phyloP scores from a whole-genome alignment of 2,329 filamentous ascomycete genomes.

The Clarireedia paspali region DNA sequence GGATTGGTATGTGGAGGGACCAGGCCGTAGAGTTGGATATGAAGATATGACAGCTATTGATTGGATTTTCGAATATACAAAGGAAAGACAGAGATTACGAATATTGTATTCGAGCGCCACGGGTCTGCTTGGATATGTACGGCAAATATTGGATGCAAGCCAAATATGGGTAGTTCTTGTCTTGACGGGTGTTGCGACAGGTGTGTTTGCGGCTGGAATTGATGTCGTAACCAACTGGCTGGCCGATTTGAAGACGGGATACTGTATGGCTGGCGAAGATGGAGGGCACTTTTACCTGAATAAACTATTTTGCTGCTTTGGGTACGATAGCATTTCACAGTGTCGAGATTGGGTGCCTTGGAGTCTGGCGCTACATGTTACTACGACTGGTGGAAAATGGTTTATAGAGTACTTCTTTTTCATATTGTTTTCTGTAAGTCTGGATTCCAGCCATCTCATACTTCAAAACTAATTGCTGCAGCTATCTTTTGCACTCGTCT shows the following conservation, averaged over 20 bases:
- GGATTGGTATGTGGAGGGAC: conserved; percentile 89
- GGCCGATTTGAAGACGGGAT: conserved; percentile 83
- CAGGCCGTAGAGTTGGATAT: conserved; percentile 84
- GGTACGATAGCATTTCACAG: conserved; percentile 73
- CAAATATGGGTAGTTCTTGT: conserved; percentile 90
- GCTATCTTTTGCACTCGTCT: conserved; percentile 69
- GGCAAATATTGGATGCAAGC: conserved; percentile 70
- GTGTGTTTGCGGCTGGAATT: conserved; percentile 78
- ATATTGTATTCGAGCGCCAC: conserved; percentile 61
- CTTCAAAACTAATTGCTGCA: conserved; percentile 28
- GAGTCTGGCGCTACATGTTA: conserved; percentile 65
- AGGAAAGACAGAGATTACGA: conserved; percentile 84
- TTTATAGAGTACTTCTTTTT: conserved; percentile 85
- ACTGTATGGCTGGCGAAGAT: conserved; percentile 68
- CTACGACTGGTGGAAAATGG: conserved; percentile 63
- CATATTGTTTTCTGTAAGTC: conserved; percentile 67
- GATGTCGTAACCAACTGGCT: conserved; percentile 91
- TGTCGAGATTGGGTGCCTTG: conserved; percentile 85
- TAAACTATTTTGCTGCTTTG: conserved; percentile 86
- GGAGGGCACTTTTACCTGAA: conserved; percentile 89
- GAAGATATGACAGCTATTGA: conserved; percentile 96
- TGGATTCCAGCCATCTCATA: neutral
- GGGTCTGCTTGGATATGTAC: conserved; percentile 65
- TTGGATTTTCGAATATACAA: conserved; percentile 98
- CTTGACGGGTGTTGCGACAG: conserved; percentile 75